Percentiles rank a stretch among this genome's conserved stretches.
Conservation (phyloP, 371 early-diverging fungal genomes). For the Zancudomyces culisetae region DNA sequence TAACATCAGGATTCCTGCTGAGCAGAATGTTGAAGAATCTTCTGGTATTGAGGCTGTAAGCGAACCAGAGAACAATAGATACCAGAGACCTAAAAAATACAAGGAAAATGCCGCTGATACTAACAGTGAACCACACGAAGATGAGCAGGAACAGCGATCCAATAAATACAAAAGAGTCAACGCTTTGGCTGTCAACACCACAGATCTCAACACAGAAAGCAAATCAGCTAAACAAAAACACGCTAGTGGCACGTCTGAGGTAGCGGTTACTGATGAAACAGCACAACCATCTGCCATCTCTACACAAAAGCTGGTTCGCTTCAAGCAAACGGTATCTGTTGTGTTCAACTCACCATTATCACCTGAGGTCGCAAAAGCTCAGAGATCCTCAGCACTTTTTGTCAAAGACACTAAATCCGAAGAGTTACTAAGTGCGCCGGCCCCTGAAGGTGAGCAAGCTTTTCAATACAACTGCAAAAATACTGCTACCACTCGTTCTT, state of each 20-base stretch:
- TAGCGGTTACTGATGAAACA: background rate
- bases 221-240: background rate
- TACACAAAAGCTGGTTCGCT: background rate
- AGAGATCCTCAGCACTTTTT: background rate
- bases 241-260: background rate
- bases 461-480: background rate
- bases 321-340: slow-evolving; percentile 1
- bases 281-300: background rate
- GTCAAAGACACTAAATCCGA: too few relatives aligned
- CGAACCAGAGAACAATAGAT: background rate
- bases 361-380: background rate
- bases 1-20: background rate
- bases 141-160: too few relatives aligned
- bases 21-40: background rate
- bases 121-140: too few relatives aligned
- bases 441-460: background rate
- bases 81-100: too few relatives aligned
- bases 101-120: too few relatives aligned
- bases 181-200: background rate
- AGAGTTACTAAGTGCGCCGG: background rate
- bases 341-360: slow-evolving; percentile 2
- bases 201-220: background rate
- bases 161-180: background rate
- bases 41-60: background rate
- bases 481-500: background rate